These are phyloP conservation scores for Pseudonitzschia pungens DNA, from an alignment of 108 stramenopile species.

Conservation along the genomic window DNA sequence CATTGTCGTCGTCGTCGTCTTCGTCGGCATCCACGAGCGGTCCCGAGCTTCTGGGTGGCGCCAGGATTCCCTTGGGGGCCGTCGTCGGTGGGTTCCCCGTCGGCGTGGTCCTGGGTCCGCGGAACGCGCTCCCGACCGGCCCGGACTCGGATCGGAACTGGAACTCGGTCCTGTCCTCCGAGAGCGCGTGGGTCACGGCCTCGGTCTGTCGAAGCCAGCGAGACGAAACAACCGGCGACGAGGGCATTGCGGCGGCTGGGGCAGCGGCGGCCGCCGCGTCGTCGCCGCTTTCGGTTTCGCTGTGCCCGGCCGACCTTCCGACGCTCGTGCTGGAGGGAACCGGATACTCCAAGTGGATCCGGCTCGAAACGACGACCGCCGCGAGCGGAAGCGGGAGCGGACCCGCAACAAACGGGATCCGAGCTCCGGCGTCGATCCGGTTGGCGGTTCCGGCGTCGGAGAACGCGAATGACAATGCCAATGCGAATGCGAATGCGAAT, in stretches of 20 bases:
- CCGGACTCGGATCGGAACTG: not conserved
- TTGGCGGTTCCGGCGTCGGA: no score
- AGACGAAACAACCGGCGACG: no score
- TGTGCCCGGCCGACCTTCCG: not conserved
- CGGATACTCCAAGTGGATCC: conserved; percentile 5
- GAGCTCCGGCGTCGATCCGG: no score
- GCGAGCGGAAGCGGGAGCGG: no score
- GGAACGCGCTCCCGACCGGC: not conserved
- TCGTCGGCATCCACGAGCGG: not conserved
- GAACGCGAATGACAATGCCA: no score
- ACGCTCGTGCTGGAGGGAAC: not conserved
- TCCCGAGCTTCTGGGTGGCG: not conserved
- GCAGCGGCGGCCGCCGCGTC: not conserved
- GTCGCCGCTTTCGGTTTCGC: not conserved
- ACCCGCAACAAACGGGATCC: no score
- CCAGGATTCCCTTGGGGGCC: conserved; percentile 2
- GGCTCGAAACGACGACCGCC: not conserved
- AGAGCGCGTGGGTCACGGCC: not conserved
- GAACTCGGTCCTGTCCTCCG: not conserved
- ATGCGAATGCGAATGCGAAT: no score
- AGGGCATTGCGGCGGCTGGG: no score
- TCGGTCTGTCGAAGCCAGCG: not conserved
- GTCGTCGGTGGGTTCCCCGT: conserved; percentile 1
- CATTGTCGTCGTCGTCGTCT: not conserved
- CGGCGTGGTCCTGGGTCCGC: not conserved